Percentiles rank a stretch among this genome's conserved stretches.
Evolutionary conservation across 2,329 filamentous ascomycete genomes (phyloP).

Genomic region (Pseudocercospora ulei): DNA sequence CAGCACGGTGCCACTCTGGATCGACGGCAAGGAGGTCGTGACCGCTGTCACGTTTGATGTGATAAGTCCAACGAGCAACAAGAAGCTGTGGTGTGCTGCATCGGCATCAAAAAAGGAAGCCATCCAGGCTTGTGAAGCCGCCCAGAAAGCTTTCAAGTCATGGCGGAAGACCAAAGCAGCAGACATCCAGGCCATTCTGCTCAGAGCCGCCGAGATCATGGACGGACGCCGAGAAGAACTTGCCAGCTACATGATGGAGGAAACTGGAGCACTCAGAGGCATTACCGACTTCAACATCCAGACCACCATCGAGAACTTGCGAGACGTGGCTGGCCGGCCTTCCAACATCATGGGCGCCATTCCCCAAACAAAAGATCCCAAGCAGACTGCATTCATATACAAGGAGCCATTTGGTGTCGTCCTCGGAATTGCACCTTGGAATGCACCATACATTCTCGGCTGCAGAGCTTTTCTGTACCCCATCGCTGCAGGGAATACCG

Average conservation of each 20-base stretch:
- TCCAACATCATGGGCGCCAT: constrained; percentile 43
- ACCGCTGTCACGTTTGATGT: constrained; percentile 48
- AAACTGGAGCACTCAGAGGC: constrained; percentile 45
- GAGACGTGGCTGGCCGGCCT: constrained; percentile 46
- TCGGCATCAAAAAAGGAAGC: constrained; percentile 50
- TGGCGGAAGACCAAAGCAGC: constrained; percentile 57
- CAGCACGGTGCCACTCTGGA: constrained; percentile 38
- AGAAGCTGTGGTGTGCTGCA: constrained; percentile 48
- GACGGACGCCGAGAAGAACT: constrained; percentile 53
- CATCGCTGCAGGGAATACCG: constrained; percentile 64
- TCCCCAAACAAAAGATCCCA: constrained; percentile 43
- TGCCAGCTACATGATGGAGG: constrained; percentile 48
- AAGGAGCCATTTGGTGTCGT: constrained; percentile 72
- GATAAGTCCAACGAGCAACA: constrained; percentile 46
- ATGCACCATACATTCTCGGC: constrained; percentile 47
- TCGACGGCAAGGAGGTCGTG: constrained; percentile 43
- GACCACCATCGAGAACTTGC: constrained; percentile 39
- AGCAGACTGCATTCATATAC: constrained; percentile 53
- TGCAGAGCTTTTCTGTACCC: constrained; percentile 48
- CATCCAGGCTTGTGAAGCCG: constrained; percentile 49
- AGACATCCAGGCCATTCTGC: constrained; percentile 58
- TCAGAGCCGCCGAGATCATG: constrained; percentile 58
- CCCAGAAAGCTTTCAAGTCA: constrained; percentile 56
- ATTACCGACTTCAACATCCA: constrained; percentile 39
- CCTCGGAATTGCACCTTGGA: constrained; percentile 74